Base-by-base conservation (phyloP, 306 rosid species). In the Vigna reflexopilosa region DNA sequence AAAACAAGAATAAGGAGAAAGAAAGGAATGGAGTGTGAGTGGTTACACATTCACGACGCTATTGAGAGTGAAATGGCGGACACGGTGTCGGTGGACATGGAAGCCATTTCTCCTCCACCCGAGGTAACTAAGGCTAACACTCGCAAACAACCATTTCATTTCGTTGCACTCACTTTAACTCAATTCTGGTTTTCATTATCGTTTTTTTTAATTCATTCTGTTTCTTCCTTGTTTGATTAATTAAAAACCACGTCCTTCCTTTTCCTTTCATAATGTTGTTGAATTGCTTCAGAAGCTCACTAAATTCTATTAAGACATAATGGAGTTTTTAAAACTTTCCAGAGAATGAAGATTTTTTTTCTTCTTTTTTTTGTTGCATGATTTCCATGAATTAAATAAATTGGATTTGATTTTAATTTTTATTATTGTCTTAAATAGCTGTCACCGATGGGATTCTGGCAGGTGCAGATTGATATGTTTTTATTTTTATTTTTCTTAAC, bases 61-160 rank as follows among this genome's bases (percentile, higher is more conserved):
- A 34, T n/a, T 79, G 67, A 77, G 84, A 50, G 56, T 44, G 61
- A 76, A 65, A 89, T 87, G 96, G 85, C 81, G 72, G 97, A 93
- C 81, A 88, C 96, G 87, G 95, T 91, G 85, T 91, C 97, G 85
- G 92, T 93, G 84, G 95, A 93, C 80, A 87, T 91, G 86, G 94
- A 91, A 26, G 86, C 91, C 71, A 47, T 87, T 75, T 86, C 90
- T 85, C 89, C 80, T 38, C 83, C 82, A 2, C 92, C 89, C 73
- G 89, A 90, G 98, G 98, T 93, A 88, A n/a, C 56, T 51, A 3
- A 9, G 2, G 2, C 4, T 42, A 42, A 9, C 47, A 40, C 45
- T 11, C 12, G 2, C 15, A 45, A 44, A 44, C 15, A 42, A 42
- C 48, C 48, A 9, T 44, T 44, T 44, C 48, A 45, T 45, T 12